Evolutionary conservation across 768 basidiomycete species (phyloP), one percentile per base, ranked within the genome.

Genomic region (Sarcodon aspratus): DNA sequence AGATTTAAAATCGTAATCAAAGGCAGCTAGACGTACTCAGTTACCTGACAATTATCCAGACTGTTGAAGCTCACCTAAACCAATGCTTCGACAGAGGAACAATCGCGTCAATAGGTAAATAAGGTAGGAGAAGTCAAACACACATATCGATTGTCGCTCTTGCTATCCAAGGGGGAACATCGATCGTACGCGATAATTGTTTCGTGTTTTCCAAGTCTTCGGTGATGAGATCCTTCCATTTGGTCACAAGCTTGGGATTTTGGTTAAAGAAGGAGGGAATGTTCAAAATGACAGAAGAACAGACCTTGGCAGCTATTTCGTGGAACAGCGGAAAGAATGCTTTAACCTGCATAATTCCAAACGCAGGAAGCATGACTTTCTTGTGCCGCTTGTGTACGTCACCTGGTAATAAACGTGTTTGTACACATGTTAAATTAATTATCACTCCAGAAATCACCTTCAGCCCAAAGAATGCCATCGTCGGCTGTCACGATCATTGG

Each of bases 1-100:
- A 1, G 73, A 72, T 18, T 74, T 75, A 49, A 79, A 77, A n/a
- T 77, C 69, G 57, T 76, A 76, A 55, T 78, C 77, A 45, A 66
- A 62, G 1, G 60, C 64, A 18, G 60, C 56, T 63, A 34, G 2
- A 46, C 0, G n/a, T 5, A 54, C 47, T 13, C 33, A 31, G 9
- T 40, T 13, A 10, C 33, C 3, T 36, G 33, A 12, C 4, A 21
- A 8, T 42, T 33, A 31, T n/a, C 18, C 37, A 1, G 7, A 46
- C 9, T 9, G 11, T 11, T 8, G 9, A 45, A 10, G 21, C 56
- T 33, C 47, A 69, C 69, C 63, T 57, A 65, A 59, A 0, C 68
- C 68, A 31, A 69, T 67, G 12, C 36, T 36, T 10, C 7, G 11
- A 3, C 17, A 12, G 15, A 48, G 47, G 34, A 15, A 43, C 31